phyloP scores from a whole-genome alignment of 2,329 filamentous ascomycete genomes.

The Emericellopsis cladophorae region DNA sequence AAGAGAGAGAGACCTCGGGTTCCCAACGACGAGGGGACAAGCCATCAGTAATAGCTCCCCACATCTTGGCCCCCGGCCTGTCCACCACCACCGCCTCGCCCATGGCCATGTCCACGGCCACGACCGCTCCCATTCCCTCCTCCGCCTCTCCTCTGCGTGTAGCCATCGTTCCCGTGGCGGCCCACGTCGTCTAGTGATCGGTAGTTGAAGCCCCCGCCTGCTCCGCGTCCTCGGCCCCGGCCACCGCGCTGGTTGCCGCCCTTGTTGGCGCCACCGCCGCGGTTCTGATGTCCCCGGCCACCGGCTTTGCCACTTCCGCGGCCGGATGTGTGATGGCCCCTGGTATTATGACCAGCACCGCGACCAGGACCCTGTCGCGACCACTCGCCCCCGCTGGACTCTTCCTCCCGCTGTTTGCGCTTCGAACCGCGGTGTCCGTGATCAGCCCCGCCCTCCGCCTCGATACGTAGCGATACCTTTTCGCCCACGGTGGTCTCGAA shows the following conservation, averaged over 20 bases:
- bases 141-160: slow-evolving; percentile 8
- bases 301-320: slow-evolving; percentile 25
- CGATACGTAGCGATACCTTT: slow-evolving; percentile 71
- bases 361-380: slow-evolving; percentile 17
- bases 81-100: slow-evolving; percentile 9
- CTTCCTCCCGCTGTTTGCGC: slow-evolving; percentile 42
- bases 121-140: slow-evolving; percentile 3
- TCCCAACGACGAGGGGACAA: no score
- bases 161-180: slow-evolving; percentile 25
- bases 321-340: slow-evolving; percentile 26
- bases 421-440: slow-evolving; percentile 48
- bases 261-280: no score
- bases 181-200: slow-evolving; percentile 56
- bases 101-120: slow-evolving; percentile 1
- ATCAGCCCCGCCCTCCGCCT: slow-evolving; percentile 56
- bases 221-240: slow-evolving; percentile 28
- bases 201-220: slow-evolving; percentile 42
- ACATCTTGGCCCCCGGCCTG: slow-evolving; percentile 17
- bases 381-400: slow-evolving; percentile 14
- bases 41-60: slow-evolving; percentile 25
- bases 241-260: slow-evolving; percentile 23
- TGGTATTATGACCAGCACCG: slow-evolving; percentile 25
- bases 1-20: no score
- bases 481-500: slow-evolving; percentile 81
- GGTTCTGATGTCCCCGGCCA: slow-evolving; percentile 16